Conservation (phyloP, 164 flowering plant genomes). For the Macadamia tetraphylla region DNA sequence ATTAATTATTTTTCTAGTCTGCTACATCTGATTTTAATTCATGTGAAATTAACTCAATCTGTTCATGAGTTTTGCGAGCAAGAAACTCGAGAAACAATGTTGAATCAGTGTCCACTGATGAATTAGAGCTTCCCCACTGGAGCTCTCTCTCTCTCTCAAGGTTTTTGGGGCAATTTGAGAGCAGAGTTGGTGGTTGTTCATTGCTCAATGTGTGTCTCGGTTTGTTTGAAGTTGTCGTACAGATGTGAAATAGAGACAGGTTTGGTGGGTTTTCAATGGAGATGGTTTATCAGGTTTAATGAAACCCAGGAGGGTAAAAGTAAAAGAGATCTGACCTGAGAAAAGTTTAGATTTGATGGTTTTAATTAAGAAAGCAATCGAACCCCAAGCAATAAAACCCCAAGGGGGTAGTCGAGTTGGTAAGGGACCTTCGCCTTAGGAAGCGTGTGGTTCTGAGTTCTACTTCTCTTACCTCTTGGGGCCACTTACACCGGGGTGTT, state of each 20-base stretch:
- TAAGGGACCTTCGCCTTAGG: too few species aligned
- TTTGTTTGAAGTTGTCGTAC: background rate
- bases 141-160: slow-evolving; percentile 1
- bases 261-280: slow-evolving; percentile 5
- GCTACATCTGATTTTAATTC: slow-evolving; percentile 19
- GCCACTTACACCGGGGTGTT: too few species aligned
- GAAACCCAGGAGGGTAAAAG: background rate
- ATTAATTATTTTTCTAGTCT: slow-evolving; percentile 3
- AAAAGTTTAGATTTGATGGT: slow-evolving; percentile 1
- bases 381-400: slow-evolving; percentile 12
- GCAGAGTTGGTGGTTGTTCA: background rate
- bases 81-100: slow-evolving; percentile 4
- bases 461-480: too few species aligned
- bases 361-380: background rate
- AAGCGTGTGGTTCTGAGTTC: too few species aligned
- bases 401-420: slow-evolving; percentile 4
- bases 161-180: background rate
- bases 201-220: background rate
- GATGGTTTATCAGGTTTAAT: slow-evolving; percentile 8
- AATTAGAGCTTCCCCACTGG: slow-evolving; percentile 6
- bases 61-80: slow-evolving; percentile 6
- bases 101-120: background rate
- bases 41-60: slow-evolving; percentile 17
- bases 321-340: background rate
- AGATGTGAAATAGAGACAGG: background rate